Evolutionary conservation across 1,139 yeast species (phyloP).

Genomic region (Starmera stellimalicola): DNA sequence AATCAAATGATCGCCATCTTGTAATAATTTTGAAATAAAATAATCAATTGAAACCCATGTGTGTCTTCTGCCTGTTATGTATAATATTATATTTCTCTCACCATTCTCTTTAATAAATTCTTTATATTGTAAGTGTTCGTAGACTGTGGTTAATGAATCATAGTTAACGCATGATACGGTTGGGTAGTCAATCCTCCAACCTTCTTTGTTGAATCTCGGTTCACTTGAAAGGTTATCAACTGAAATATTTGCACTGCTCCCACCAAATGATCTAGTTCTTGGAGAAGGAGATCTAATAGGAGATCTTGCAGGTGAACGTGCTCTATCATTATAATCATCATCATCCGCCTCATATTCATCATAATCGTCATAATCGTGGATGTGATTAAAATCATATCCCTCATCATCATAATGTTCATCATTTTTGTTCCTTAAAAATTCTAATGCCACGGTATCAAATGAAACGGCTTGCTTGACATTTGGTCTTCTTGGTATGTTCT

Average conservation of each 20-base stretch:
- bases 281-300: slow-evolving; percentile 6
- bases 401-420: slow-evolving; percentile 13
- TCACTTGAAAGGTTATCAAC: slow-evolving; percentile 38
- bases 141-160: slow-evolving; percentile 8
- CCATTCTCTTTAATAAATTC: slow-evolving; percentile 17
- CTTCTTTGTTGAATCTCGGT: slow-evolving; percentile 8
- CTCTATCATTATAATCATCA: slow-evolving; percentile 1
- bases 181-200: slow-evolving; percentile 13
- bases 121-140: slow-evolving; percentile 18
- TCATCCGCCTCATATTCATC: slow-evolving; percentile 21
- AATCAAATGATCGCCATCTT: slow-evolving; percentile 56
- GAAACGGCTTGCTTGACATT: slow-evolving; percentile 23
- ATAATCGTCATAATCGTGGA: slow-evolving; percentile 10
- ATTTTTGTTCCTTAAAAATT: slow-evolving; percentile 21
- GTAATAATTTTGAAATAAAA: slow-evolving; percentile 41
- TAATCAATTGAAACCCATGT: slow-evolving; percentile 79
- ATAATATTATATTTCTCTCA: slow-evolving; percentile 52
- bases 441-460: slow-evolving; percentile 36
- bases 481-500: background rate
- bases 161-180: slow-evolving; percentile 5
- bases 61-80: slow-evolving; percentile 60
- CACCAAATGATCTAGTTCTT: background rate
- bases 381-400: background rate
- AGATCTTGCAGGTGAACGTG: slow-evolving; percentile 8
- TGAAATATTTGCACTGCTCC: slow-evolving; percentile 27